Conservation (phyloP, 2,329 filamentous ascomycete genomes). For the Talaromyces sp. region DNA sequence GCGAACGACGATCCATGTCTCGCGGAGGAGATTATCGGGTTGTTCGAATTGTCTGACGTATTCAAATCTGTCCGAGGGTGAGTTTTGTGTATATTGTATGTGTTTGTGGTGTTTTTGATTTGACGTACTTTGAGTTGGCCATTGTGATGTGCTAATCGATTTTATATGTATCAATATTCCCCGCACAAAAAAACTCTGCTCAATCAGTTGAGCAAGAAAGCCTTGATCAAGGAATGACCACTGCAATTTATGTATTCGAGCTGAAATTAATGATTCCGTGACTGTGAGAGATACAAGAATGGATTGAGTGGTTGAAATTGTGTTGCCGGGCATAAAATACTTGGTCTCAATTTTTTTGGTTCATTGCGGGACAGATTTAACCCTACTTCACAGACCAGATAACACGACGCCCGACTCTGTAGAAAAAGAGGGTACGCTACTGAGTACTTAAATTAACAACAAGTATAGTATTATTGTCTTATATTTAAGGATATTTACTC, state of each 20-base stretch:
- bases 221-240: not conserved
- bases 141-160: conserved; percentile 20
- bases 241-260: not conserved
- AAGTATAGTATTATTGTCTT: not conserved
- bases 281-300: not conserved
- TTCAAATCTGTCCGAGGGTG: conserved; percentile 66
- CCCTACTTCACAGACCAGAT: not conserved
- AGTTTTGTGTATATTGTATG: not conserved
- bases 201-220: not conserved
- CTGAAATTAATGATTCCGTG: not conserved
- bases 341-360: conserved; percentile 8
- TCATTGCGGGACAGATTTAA: not conserved
- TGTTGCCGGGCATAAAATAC: not conserved
- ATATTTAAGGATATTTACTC: conserved; percentile 6
- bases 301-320: not conserved
- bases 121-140: conserved; percentile 42
- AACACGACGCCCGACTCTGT: not conserved
- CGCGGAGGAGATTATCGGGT: conserved; percentile 73
- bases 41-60: conserved; percentile 92
- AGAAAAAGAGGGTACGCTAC: not conserved
- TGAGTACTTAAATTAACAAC: not conserved
- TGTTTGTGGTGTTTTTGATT: not conserved
- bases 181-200: not conserved
- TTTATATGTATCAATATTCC: conserved; percentile 8
- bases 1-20: conserved; percentile 93